Percentiles rank a stretch among this genome's conserved stretches.
phyloP scores from a whole-genome alignment of 164 flowering plant species.

The Amborella trichopoda region DNA sequence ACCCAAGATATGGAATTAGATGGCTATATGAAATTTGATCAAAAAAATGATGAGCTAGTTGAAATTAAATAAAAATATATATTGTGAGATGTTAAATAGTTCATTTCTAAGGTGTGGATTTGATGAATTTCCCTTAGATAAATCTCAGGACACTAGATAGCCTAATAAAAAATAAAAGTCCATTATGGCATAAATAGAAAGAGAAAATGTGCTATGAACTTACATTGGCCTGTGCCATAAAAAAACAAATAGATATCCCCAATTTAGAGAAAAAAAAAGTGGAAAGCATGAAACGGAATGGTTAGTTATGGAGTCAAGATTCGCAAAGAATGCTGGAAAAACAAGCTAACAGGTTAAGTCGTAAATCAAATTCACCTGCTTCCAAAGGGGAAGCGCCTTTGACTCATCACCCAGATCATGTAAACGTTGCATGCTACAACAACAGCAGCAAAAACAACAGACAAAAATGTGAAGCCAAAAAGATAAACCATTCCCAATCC shows the following conservation, averaged over 20 bases:
- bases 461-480: background rate
- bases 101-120: no score
- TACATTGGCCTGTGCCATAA: no score
- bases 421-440: constrained; percentile 63
- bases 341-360: background rate
- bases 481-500: background rate
- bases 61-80: no score
- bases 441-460: background rate
- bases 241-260: background rate
- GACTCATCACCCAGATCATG: constrained; percentile 83
- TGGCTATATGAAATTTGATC: no score
- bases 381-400: constrained; percentile 91
- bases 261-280: background rate
- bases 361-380: constrained; percentile 49
- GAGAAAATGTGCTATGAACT: no score
- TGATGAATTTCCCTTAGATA: no score
- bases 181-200: no score
- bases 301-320: background rate
- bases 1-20: no score
- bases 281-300: background rate
- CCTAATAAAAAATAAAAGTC: no score
- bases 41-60: no score
- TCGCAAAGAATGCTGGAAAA: background rate
- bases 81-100: no score
- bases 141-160: no score